These are phyloP conservation scores for Solanum hybrid DNA, from an alignment of 305 asterid genomes.

Conservation along the genomic window DNA sequence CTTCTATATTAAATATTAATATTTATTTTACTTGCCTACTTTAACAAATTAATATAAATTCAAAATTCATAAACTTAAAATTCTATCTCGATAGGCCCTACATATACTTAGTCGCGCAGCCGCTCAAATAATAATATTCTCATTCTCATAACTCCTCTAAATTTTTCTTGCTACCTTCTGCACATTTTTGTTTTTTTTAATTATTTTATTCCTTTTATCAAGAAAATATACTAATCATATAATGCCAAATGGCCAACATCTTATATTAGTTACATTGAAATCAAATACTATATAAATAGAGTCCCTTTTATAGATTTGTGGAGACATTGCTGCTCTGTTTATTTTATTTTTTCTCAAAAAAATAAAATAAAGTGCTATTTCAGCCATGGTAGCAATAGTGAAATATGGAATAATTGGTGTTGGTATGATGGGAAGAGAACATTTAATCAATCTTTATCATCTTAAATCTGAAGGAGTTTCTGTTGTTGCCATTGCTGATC, in stretches of 20 bases:
- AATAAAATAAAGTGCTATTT: background rate
- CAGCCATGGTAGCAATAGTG: slow-evolving; percentile 8
- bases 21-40: background rate
- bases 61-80: too few relatives aligned
- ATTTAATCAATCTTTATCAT: slow-evolving; percentile 69
- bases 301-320: background rate
- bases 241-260: background rate
- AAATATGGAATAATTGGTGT: slow-evolving; percentile 88
- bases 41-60: background rate
- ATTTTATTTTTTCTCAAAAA: background rate
- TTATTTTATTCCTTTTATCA: background rate
- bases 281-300: background rate
- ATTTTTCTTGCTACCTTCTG: background rate
- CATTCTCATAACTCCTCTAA: background rate
- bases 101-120: background rate
- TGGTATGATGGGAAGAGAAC: slow-evolving; percentile 99
- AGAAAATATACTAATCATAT: background rate
- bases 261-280: background rate
- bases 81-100: background rate
- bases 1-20: background rate
- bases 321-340: background rate
- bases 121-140: background rate
- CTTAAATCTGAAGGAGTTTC: slow-evolving; percentile 52
- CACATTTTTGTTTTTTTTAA: too few relatives aligned
- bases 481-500: slow-evolving; percentile 89